phyloP scores from a whole-genome alignment of 2,329 filamentous ascomycete genomes.

The Ophiocordyceps unilateralis region DNA sequence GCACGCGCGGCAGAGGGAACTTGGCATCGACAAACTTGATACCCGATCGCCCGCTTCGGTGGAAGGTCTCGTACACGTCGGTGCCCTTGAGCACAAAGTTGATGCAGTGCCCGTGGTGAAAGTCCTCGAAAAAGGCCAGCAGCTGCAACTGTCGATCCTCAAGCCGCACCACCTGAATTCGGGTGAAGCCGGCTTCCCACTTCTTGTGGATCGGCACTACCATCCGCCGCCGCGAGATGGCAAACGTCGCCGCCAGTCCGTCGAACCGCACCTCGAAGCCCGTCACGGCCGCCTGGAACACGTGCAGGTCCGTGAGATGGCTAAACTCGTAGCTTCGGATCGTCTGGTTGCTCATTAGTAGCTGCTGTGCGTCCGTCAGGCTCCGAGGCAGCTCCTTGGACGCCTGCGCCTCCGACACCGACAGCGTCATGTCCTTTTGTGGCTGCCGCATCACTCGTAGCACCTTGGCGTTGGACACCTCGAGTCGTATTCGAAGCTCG shows the following conservation, averaged over 20 bases:
- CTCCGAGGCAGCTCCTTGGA: constrained; percentile 44
- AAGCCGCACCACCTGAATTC: constrained; percentile 58
- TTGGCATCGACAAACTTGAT: constrained; percentile 79
- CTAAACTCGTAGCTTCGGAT: constrained; percentile 56
- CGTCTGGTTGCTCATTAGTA: constrained; percentile 39
- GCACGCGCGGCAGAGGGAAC: constrained; percentile 59
- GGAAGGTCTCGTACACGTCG: constrained; percentile 60
- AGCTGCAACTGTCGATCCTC: constrained; percentile 63
- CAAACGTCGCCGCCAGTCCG: constrained; percentile 54
- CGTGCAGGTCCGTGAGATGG: constrained; percentile 52
- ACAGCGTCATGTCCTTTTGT: constrained; percentile 62
- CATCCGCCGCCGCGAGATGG: constrained; percentile 71
- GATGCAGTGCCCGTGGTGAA: constrained; percentile 75
- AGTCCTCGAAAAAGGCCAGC: constrained; percentile 76
- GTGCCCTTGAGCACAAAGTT: constrained; percentile 74
- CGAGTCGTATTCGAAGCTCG: constrained; percentile 51
- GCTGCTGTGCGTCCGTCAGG: constrained; percentile 45
- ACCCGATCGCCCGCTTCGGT: constrained; percentile 46
- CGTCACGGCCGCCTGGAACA: constrained; percentile 63
- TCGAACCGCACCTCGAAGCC: constrained; percentile 65
- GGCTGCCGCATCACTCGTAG: constrained; percentile 53
- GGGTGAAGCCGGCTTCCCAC: constrained; percentile 68
- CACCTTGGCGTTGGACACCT: constrained; percentile 41
- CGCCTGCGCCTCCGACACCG: constrained; percentile 51
- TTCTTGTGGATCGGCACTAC: constrained; percentile 90